These are phyloP conservation scores for Pochonia chlamydosporia DNA, from an alignment of 2,329 filamentous ascomycete species.

Conservation along the genomic window DNA sequence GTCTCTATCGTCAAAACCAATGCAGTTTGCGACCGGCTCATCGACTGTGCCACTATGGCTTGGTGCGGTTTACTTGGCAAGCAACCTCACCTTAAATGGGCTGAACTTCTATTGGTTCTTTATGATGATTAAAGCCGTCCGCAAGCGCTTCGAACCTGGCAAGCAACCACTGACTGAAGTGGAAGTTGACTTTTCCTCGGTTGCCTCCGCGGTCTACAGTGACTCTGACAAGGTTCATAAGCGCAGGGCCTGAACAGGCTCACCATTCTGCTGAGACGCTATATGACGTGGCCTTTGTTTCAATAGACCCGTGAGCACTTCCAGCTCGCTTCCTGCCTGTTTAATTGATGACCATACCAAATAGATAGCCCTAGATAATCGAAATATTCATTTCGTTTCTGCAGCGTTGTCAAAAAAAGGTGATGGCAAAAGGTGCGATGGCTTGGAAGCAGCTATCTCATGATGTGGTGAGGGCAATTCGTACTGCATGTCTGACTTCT, in stretches of 20 bases:
- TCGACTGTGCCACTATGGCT: slow-evolving; percentile 64
- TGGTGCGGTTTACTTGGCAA: slow-evolving; percentile 58
- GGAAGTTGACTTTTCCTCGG: slow-evolving; percentile 22
- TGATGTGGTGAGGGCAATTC: no score
- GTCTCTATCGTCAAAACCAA: slow-evolving; percentile 16
- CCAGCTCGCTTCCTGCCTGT: no score
- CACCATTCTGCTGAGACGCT: no score
- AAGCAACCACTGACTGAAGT: slow-evolving; percentile 23
- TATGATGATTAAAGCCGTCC: slow-evolving; percentile 77
- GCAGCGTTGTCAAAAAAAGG: no score
- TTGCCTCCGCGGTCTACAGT: slow-evolving; percentile 21
- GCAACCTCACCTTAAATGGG: slow-evolving; percentile 66
- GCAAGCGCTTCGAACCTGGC: slow-evolving; percentile 63
- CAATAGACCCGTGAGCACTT: no score
- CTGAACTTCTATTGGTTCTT: slow-evolving; percentile 83
- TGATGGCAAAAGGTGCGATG: no score
- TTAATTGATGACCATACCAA: no score
- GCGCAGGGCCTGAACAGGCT: slow-evolving; percentile 28
- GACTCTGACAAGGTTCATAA: slow-evolving; percentile 13
- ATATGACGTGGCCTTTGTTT: no score
- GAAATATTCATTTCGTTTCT: no score
- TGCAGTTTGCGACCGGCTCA: slow-evolving; percentile 40
- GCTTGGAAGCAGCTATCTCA: no score
- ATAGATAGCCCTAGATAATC: no score
- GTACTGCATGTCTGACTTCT: no score